phyloP scores from a whole-genome alignment of 257 asterid species.

The Perilla frutescens region DNA sequence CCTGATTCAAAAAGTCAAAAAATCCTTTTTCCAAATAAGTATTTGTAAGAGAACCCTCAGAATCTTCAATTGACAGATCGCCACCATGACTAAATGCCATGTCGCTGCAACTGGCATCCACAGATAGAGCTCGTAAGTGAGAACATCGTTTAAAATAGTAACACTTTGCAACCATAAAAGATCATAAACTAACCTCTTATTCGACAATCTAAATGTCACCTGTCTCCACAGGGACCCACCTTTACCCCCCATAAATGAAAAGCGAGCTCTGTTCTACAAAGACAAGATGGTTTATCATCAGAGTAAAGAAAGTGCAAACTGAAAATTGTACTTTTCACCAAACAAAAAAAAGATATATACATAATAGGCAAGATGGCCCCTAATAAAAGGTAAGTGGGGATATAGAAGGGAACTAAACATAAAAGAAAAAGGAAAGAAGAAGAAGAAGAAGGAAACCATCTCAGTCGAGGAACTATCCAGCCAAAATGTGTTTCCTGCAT shows the following conservation, averaged over 20 bases:
- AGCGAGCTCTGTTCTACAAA: conserved; percentile 95
- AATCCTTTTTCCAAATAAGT: conserved; percentile 69
- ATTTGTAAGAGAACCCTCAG: conserved; percentile 51
- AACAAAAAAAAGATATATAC: not conserved
- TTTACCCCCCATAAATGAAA: conserved; percentile 97
- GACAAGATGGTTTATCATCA: conserved; percentile 45
- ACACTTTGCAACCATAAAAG: conserved; percentile 8
- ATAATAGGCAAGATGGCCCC: not conserved
- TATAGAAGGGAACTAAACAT: conserved; percentile 5
- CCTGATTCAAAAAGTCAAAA: conserved; percentile 81
- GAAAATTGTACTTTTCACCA: conserved; percentile 5
- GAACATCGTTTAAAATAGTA: not conserved
- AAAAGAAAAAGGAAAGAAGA: conserved; percentile 7
- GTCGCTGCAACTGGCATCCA: conserved; percentile 48
- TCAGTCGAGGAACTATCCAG: conserved; percentile 94
- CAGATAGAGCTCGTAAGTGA: conserved; percentile 23
- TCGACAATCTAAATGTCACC: conserved; percentile 65
- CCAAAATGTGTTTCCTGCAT: conserved; percentile 86
- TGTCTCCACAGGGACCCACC: conserved; percentile 97
- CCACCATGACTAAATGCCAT: conserved; percentile 59
- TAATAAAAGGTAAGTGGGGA: not conserved
- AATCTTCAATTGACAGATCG: conserved; percentile 71
- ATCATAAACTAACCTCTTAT: conserved; percentile 56
- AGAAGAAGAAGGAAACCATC: conserved; percentile 64
- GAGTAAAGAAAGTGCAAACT: conserved; percentile 24